Evolutionary conservation across 352 stramenopile genomes (phyloP).

Genomic region (Ophiocytium majus): DNA sequence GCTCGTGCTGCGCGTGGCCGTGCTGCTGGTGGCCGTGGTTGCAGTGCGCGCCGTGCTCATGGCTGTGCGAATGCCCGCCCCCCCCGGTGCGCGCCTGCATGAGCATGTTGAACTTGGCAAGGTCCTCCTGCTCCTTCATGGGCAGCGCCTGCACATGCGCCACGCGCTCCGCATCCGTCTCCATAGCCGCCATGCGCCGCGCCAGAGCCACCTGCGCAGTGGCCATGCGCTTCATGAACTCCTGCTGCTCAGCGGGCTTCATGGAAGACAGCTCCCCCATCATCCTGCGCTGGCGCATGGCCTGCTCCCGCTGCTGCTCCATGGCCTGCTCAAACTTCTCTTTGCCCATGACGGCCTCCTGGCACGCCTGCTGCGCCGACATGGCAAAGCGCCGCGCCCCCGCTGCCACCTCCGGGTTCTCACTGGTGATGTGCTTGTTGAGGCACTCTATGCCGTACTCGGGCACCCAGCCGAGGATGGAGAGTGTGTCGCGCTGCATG

Average conservation of each 20-base stretch:
- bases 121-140: neutral
- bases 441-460: neutral
- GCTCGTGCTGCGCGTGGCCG: neutral
- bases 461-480: neutral
- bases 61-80: neutral
- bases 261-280: neutral
- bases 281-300: neutral
- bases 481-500: conserved; percentile 22
- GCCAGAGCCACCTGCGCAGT: neutral
- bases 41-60: conserved; percentile 12
- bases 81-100: neutral
- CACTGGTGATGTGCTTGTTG: neutral
- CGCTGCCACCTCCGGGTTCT: neutral
- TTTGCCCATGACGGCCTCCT: conserved; percentile 18
- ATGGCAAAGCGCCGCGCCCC: conserved; percentile 1
- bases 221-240: neutral
- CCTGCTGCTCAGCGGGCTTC: neutral
- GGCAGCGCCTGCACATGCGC: neutral
- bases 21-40: neutral
- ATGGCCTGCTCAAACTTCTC: neutral
- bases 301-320: neutral
- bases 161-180: neutral
- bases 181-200: neutral
- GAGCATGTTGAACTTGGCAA: conserved; percentile 5
- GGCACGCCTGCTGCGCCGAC: neutral